Conservation (phyloP, 768 basidiomycete genomes). For the Guyanaporus albipodus region DNA sequence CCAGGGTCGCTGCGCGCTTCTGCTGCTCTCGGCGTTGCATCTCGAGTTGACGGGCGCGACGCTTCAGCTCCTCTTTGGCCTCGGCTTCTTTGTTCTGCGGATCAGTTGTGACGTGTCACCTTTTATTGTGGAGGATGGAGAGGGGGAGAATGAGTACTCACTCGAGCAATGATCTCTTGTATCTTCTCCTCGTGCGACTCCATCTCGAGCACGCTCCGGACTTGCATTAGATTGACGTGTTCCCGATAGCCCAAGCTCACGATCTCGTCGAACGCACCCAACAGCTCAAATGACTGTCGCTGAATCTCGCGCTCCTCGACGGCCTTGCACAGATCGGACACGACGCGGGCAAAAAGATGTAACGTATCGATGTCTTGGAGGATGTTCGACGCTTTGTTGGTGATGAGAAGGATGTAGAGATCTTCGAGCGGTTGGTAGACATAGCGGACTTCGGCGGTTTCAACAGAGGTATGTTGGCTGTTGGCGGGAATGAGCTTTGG, state of each 20-base stretch:
- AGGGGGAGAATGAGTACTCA: conserved; percentile 36
- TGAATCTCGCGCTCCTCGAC: conserved; percentile 88
- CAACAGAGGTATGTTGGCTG: conserved; percentile 95
- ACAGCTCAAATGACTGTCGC: conserved; percentile 87
- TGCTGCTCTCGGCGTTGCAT: conserved; percentile 97
- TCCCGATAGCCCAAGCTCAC: conserved; percentile 86
- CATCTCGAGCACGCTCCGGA: conserved; percentile 79
- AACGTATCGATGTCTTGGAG: conserved; percentile 97
- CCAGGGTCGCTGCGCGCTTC: conserved; percentile 56
- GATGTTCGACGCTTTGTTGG: conserved; percentile 98
- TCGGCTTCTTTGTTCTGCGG: conserved; percentile 95
- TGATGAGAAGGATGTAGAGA: conserved; percentile 94
- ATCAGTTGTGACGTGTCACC: background rate
- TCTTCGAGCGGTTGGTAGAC: conserved; percentile 97
- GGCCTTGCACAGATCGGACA: conserved; percentile 84
- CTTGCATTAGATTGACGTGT: conserved; percentile 73
- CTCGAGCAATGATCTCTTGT: conserved; percentile 95
- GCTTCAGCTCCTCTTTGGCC: conserved; percentile 97
- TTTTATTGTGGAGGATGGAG: background rate
- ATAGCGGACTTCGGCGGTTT: conserved; percentile 91
- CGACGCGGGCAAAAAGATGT: conserved; percentile 89
- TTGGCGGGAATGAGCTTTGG: conserved; percentile 95
- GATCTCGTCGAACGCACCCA: conserved; percentile 96
- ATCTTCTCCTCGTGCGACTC: conserved; percentile 93
- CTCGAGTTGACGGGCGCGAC: conserved; percentile 95